Evolutionary conservation across 2,329 filamentous ascomycete species (phyloP).

Genomic region (Hirsutella minnesotensis): DNA sequence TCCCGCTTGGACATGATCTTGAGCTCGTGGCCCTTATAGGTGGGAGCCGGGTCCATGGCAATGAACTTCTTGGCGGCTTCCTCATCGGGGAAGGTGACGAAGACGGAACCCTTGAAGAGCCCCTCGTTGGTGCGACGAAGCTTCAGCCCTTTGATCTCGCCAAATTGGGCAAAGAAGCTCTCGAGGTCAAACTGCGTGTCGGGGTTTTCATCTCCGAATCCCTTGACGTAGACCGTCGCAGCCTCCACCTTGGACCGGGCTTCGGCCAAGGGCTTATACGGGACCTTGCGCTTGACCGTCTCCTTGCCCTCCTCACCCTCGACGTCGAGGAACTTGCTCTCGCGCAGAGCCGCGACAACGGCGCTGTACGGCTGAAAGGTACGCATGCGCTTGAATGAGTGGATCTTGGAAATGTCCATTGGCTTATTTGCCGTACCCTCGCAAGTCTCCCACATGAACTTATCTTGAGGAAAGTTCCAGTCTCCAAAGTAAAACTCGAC

Average conservation of each 20-base stretch:
- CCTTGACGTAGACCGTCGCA: conserved; percentile 82
- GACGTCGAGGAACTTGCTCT: conserved; percentile 62
- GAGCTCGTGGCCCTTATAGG: conserved; percentile 71
- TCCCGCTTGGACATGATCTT: conserved; percentile 78
- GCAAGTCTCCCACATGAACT: conserved; percentile 71
- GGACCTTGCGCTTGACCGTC: conserved; percentile 63
- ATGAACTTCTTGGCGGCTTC: conserved; percentile 74
- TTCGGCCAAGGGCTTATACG: conserved; percentile 48
- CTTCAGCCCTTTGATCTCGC: conserved; percentile 69
- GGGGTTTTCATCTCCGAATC: conserved; percentile 75
- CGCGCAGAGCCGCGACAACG: conserved; percentile 71
- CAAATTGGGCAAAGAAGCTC: conserved; percentile 75
- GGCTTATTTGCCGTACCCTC: conserved; percentile 72
- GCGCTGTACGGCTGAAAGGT: conserved; percentile 82
- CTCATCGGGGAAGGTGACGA: conserved; percentile 79
- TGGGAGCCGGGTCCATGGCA: conserved; percentile 64
- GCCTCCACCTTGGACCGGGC: conserved; percentile 55
- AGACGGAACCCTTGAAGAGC: conserved; percentile 91
- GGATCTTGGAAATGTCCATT: conserved; percentile 65
- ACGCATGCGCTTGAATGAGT: conserved; percentile 90
- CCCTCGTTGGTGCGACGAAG: conserved; percentile 65
- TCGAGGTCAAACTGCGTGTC: conserved; percentile 90
- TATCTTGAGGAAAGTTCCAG: conserved; percentile 79
- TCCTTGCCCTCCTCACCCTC: conserved; percentile 62
- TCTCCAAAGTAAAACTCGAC: conserved; percentile 96